A percentile compares a stretch with the other conserved stretches of the same genome.
phyloP scores from a whole-genome alignment of 2,329 filamentous ascomycete genomes.

The Fusarium mundagurra region DNA sequence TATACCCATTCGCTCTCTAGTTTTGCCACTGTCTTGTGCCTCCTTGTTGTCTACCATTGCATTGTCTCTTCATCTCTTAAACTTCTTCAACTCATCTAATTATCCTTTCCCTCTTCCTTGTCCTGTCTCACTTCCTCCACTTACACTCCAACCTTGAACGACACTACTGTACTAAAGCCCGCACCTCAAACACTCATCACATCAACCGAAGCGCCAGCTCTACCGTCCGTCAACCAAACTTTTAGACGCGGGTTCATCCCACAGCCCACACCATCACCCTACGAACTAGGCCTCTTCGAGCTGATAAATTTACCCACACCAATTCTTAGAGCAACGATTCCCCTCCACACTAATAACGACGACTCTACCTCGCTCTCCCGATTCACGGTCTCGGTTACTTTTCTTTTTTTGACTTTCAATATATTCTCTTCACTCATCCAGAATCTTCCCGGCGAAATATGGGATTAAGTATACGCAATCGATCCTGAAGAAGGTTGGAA shows the following conservation, averaged over 20 bases:
- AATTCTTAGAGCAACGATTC: slow-evolving; percentile 21
- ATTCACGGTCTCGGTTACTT: slow-evolving; percentile 29
- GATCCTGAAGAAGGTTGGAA: slow-evolving; percentile 46
- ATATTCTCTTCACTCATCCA: slow-evolving; percentile 18
- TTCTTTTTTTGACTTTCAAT: slow-evolving; percentile 21
- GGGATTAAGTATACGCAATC: slow-evolving; percentile 25
- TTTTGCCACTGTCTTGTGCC: slow-evolving; percentile 26
- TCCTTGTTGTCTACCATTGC: not conserved
- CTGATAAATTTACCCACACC: slow-evolving; percentile 38
- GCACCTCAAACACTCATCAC: slow-evolving; percentile 30
- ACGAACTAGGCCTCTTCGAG: slow-evolving; percentile 39
- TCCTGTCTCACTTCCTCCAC: slow-evolving; percentile 20
- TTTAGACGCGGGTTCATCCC: slow-evolving; percentile 40
- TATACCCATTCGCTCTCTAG: slow-evolving; percentile 26
- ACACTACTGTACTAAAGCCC: slow-evolving; percentile 25
- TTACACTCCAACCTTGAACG: slow-evolving; percentile 28
- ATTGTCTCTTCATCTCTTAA: not conserved
- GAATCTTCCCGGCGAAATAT: slow-evolving; percentile 29
- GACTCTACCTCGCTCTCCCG: slow-evolving; percentile 32
- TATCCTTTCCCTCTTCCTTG: not conserved
- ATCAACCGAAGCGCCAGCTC: slow-evolving; percentile 36
- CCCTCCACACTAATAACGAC: slow-evolving; percentile 44
- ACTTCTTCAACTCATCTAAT: slow-evolving; percentile 4
- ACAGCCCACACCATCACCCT: slow-evolving; percentile 40
- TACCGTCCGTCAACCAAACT: slow-evolving; percentile 14